These are phyloP conservation scores for Vickermania spadyakhi DNA, from an alignment of 208 protist species.

Conservation along the genomic window DNA sequence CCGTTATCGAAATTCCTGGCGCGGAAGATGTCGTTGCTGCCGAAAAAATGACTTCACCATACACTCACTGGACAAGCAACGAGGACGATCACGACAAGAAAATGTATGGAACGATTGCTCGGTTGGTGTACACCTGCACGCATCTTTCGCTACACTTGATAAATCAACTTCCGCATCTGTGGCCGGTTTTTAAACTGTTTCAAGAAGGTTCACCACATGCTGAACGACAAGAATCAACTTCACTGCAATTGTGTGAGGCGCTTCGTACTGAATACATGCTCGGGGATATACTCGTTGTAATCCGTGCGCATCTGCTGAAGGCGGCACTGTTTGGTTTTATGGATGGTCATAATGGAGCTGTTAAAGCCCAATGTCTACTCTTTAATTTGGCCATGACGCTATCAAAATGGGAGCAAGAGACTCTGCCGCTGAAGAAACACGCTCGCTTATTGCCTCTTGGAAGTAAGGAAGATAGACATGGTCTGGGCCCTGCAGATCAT, in stretches of 20 bases:
- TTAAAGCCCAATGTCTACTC: not conserved
- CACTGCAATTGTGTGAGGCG: not conserved
- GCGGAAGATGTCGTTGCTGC: no score
- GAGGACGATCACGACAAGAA: not conserved
- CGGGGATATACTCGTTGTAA: not conserved
- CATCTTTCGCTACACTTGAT: not conserved
- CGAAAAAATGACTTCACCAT: not conserved
- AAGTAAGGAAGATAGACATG: not conserved
- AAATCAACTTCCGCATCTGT: not conserved
- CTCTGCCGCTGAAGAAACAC: no score
- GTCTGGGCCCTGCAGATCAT: not conserved
- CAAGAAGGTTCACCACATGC: not conserved
- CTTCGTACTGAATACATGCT: not conserved
- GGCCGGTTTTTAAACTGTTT: not conserved
- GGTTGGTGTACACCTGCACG: not conserved
- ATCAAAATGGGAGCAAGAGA: not conserved
- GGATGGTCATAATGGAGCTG: not conserved
- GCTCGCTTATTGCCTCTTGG: no score
- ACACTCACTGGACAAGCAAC: not conserved
- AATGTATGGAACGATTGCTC: not conserved
- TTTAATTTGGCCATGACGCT: not conserved
- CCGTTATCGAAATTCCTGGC: no score
- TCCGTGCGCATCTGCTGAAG: constrained; percentile 1
- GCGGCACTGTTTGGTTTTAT: constrained; percentile 1
- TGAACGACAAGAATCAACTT: not conserved